phyloP scores from a whole-genome alignment of 495 filamentous ascomycete species.

The Aspergillus sclerotiicarbonarius region DNA sequence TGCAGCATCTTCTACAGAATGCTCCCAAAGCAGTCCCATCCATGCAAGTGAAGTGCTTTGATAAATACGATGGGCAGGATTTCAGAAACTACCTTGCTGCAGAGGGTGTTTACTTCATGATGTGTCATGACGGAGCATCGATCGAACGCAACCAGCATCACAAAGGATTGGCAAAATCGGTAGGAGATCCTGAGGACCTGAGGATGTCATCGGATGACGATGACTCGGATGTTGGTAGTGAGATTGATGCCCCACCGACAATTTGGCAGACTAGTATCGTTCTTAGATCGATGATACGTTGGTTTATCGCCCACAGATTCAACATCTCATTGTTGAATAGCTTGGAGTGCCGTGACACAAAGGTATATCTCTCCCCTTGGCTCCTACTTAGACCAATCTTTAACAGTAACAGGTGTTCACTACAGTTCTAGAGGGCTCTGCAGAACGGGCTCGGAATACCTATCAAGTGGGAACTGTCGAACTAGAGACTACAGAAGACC shows the following conservation, averaged over 20 bases:
- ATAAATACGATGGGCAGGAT: slow-evolving; percentile 34
- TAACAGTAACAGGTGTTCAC: slow-evolving; percentile 32
- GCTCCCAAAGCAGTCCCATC: slow-evolving; percentile 24
- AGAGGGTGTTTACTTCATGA: slow-evolving; percentile 61
- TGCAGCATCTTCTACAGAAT: slow-evolving; percentile 56
- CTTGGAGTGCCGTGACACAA: slow-evolving; percentile 59
- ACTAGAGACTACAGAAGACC: background rate
- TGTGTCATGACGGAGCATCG: slow-evolving; percentile 61
- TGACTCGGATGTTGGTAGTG: background rate
- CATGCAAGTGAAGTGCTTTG: slow-evolving; percentile 47
- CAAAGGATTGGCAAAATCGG: background rate
- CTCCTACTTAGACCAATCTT: no score
- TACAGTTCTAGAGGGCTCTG: slow-evolving; percentile 44
- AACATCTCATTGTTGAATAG: slow-evolving; percentile 60
- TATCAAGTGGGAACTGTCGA: background rate
- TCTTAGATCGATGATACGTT: slow-evolving; percentile 48
- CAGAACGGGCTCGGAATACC: slow-evolving; percentile 7
- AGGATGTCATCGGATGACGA: background rate
- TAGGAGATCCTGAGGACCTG: background rate
- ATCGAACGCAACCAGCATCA: background rate
- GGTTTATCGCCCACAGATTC: slow-evolving; percentile 46
- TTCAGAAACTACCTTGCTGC: slow-evolving; percentile 54
- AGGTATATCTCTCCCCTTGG: slow-evolving; percentile 34
- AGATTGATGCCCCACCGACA: background rate
- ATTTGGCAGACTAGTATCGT: slow-evolving; percentile 17